Conservation (phyloP, 1,139 yeast species). For the Kodamaea derodonti region DNA sequence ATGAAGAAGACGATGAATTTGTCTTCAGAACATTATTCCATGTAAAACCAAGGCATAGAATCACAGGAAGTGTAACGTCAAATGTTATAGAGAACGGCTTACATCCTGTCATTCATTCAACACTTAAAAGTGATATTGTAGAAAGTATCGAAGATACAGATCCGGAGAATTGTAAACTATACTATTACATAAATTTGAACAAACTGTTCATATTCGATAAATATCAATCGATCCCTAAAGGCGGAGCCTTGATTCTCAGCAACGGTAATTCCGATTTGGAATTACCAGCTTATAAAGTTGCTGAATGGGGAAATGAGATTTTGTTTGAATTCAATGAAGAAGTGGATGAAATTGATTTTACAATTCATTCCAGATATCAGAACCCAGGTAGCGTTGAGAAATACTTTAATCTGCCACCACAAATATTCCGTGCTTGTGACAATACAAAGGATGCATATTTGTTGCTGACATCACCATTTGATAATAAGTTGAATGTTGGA, state of each 20-base stretch:
- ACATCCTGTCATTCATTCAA: slow-evolving; percentile 32
- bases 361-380: slow-evolving; percentile 40
- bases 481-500: slow-evolving; percentile 25
- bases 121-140: slow-evolving; percentile 7
- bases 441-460: slow-evolving; percentile 20
- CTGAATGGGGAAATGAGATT: slow-evolving; percentile 42
- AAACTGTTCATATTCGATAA: slow-evolving; percentile 39
- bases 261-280: slow-evolving; percentile 39
- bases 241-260: slow-evolving; percentile 21
- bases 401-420: slow-evolving; percentile 18
- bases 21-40: slow-evolving; percentile 40
- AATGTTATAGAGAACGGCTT: slow-evolving; percentile 28
- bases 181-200: slow-evolving; percentile 29
- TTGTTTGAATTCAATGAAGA: slow-evolving; percentile 24
- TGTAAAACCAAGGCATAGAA: slow-evolving; percentile 40
- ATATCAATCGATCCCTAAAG: slow-evolving; percentile 31
- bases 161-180: slow-evolving; percentile 33
- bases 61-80: slow-evolving; percentile 7
- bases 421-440: slow-evolving; percentile 34
- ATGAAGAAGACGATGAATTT: slow-evolving; percentile 14
- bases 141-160: slow-evolving; percentile 9
- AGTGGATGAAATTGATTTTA: slow-evolving; percentile 19
- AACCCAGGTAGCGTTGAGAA: slow-evolving; percentile 18
- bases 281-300: slow-evolving; percentile 37
- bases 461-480: slow-evolving; percentile 36